These are phyloP conservation scores for Skeletonema marinoi DNA, from an alignment of 108 stramenopile genomes.

Conservation along the genomic window DNA sequence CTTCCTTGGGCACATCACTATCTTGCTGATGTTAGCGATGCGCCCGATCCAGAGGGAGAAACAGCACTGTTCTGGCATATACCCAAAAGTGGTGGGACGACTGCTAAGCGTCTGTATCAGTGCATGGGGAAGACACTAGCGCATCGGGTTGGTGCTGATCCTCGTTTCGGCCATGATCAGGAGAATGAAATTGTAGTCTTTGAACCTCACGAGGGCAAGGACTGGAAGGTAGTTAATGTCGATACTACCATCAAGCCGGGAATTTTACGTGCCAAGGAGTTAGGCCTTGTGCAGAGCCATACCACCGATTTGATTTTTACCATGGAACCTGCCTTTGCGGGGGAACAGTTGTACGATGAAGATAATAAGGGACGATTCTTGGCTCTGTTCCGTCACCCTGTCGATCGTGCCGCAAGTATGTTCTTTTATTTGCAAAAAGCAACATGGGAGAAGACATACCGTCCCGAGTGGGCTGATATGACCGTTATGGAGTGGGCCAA, in stretches of 20 bases:
- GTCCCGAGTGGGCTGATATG: slow-evolving; percentile 41
- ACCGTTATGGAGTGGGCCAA: slow-evolving; percentile 46
- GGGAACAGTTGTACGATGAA: slow-evolving; percentile 35
- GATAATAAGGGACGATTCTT: slow-evolving; percentile 43
- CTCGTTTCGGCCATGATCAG: slow-evolving; percentile 29
- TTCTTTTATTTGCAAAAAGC: slow-evolving; percentile 52
- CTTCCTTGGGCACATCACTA: slow-evolving; percentile 47
- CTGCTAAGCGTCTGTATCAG: slow-evolving; percentile 46
- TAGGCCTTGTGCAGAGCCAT: slow-evolving; percentile 33
- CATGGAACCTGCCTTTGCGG: slow-evolving; percentile 42
- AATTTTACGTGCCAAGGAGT: slow-evolving; percentile 35
- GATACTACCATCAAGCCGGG: slow-evolving; percentile 48
- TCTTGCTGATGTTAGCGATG: slow-evolving; percentile 34
- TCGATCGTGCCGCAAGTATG: slow-evolving; percentile 41
- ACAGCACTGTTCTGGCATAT: slow-evolving; percentile 47
- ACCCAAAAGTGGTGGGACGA: slow-evolving; percentile 49
- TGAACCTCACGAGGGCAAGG: slow-evolving; percentile 25
- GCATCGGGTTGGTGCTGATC: slow-evolving; percentile 42
- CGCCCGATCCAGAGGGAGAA: slow-evolving; percentile 27
- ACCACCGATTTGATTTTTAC: slow-evolving; percentile 55
- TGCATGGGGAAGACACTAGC: slow-evolving; percentile 46
- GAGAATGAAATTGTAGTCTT: slow-evolving; percentile 34
- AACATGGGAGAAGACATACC: slow-evolving; percentile 46
- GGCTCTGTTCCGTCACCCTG: slow-evolving; percentile 46
- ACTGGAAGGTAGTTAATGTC: slow-evolving; percentile 49